Evolutionary conservation across 768 basidiomycete species (phyloP).

Genomic region (Pisolithus sp.): DNA sequence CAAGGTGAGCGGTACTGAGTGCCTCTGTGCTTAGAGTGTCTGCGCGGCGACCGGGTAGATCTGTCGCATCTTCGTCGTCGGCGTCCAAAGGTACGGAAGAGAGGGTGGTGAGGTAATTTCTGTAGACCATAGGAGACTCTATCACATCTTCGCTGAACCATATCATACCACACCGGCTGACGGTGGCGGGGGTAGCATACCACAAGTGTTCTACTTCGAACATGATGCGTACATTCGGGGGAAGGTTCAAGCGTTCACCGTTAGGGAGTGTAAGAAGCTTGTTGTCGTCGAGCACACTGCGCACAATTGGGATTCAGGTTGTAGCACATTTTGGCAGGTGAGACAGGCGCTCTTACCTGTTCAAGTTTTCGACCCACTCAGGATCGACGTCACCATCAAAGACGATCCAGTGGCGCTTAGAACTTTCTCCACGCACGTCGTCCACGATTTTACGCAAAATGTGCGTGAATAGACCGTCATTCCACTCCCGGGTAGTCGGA

Average conservation of each 20-base stretch:
- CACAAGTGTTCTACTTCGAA: slow-evolving; percentile 98
- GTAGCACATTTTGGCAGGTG: neutral
- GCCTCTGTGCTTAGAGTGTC: slow-evolving; percentile 43
- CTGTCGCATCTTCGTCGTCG: slow-evolving; percentile 76
- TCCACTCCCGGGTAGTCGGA: slow-evolving; percentile 97
- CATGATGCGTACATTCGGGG: slow-evolving; percentile 97
- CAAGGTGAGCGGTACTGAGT: slow-evolving; percentile 53
- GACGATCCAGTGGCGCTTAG: slow-evolving; percentile 97
- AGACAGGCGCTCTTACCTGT: slow-evolving; percentile 57
- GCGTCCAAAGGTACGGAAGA: slow-evolving; percentile 72
- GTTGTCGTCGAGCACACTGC: slow-evolving; percentile 97
- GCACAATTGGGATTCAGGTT: neutral
- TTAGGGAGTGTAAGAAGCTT: slow-evolving; percentile 95
- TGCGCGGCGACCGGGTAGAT: slow-evolving; percentile 54
- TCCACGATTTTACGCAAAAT: slow-evolving; percentile 97
- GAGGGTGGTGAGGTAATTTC: slow-evolving; percentile 77
- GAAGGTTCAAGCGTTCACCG: slow-evolving; percentile 94
- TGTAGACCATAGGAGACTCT: slow-evolving; percentile 85
- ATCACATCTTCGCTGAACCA: slow-evolving; percentile 99
- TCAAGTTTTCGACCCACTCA: slow-evolving; percentile 99
- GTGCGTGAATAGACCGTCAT: slow-evolving; percentile 97
- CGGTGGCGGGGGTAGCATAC: slow-evolving; percentile 95
- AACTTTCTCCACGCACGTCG: slow-evolving; percentile 95
- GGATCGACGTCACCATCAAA: slow-evolving; percentile 99
- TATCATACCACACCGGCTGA: slow-evolving; percentile 99